These are phyloP conservation scores for Phytopythium aichiense DNA, from an alignment of 352 stramenopile genomes.

Conservation along the genomic window DNA sequence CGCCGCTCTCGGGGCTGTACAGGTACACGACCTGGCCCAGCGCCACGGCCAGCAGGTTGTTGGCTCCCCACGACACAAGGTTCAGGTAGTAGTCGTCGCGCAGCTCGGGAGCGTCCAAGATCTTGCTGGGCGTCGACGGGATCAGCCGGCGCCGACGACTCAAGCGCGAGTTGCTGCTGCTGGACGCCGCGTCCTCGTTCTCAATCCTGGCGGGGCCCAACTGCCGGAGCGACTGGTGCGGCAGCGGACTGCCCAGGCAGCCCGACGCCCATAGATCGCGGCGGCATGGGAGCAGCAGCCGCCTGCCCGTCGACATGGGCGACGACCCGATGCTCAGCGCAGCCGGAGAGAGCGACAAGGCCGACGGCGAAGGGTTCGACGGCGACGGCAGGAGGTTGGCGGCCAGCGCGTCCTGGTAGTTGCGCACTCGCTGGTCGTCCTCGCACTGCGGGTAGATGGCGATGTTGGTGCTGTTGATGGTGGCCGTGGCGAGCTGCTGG, in stretches of 20 bases:
- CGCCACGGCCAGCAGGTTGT: constrained; percentile 94
- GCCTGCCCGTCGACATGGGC: not conserved
- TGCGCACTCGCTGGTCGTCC: constrained; percentile 20
- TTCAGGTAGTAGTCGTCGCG: constrained; percentile 98
- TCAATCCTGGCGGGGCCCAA: constrained; percentile 1
- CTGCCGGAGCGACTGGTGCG: constrained; percentile 17
- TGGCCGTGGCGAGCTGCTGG: not conserved
- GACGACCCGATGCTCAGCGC: not conserved
- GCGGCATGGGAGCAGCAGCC: constrained; percentile 5
- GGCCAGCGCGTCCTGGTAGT: constrained; percentile 29
- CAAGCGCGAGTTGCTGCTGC: not conserved
- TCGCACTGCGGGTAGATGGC: constrained; percentile 13
- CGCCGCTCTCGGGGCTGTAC: constrained; percentile 90
- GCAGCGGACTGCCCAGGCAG: not conserved
- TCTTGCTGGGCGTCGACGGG: constrained; percentile 49
- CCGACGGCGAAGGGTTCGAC: not conserved
- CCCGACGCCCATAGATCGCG: not conserved
- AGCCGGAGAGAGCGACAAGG: not conserved
- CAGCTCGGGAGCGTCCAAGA: constrained; percentile 95
- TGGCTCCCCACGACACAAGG: constrained; percentile 92
- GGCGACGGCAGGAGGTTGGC: constrained; percentile 28
- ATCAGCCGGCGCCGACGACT: constrained; percentile 20
- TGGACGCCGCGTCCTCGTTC: not conserved
- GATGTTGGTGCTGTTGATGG: constrained; percentile 1
- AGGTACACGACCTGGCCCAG: constrained; percentile 94